Base-by-base conservation (phyloP, 1,284 basidiomycete genomes). In the Phlebopus sp. region DNA sequence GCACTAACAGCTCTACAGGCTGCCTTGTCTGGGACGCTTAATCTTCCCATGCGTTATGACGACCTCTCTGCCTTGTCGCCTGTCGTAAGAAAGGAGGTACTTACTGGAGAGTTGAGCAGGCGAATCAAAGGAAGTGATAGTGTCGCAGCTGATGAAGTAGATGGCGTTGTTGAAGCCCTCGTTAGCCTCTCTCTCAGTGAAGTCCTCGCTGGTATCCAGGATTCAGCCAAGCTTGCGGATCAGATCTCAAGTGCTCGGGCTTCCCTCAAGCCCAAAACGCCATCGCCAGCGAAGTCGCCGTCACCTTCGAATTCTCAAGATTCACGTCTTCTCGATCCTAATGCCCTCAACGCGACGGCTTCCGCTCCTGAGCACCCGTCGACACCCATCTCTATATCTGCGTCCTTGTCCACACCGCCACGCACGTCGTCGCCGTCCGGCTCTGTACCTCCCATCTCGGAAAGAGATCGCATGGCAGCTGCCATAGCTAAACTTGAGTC, bases 331-430 rank as follows among this genome's bases (percentile, higher is more conserved):
- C 69, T 84, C 35, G 82, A 86, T 56, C 74, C 79, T 2, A 77
- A 74, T 46, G 74, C 77, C 13, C 68, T 81, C 27, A 79, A 79
- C 52, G 83, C 84, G 7, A 88, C 86, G 8, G 88, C 88, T 2
- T 87, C 84, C 35, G 86, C 87, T 10, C 87, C 88, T 0, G 88
- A 90, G 60, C 87, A 90, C 54, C 88, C 86, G 0, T 87, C 84
- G 4, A 90, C 89, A 0, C 89, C 89, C 1, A 77, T 90, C 10
- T 90, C 88, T 1, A 75, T 88, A 52, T 80, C 80, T 48, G 78
- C 82, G 0, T 84, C 84, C 1, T 63, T 86, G 14, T 82, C 83
- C 14, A 88, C 86, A 0, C 87, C 88, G 4, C 86, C 88, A 15
- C 79, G 88, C 13, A 89, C 89, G 0, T 86, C 86, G 6, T 90